These are phyloP conservation scores for Hemisphaericaspora lyxosophila DNA, from an alignment of 1,139 yeast genomes.

Conservation along the genomic window DNA sequence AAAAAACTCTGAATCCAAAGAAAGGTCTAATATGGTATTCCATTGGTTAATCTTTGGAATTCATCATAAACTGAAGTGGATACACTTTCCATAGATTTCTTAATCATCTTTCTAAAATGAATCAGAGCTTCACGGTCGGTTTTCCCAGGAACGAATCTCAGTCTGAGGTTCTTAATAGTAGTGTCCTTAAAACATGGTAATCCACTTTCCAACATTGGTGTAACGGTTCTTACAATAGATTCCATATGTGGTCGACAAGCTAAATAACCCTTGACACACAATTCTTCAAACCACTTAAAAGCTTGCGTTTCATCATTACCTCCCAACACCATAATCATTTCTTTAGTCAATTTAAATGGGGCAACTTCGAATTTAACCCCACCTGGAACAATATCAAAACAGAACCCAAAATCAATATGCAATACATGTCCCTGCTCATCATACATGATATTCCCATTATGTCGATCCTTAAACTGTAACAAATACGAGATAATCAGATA, in stretches of 20 bases:
- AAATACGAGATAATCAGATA: conserved; percentile 91
- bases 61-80: conserved; percentile 96
- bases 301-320: conserved; percentile 85
- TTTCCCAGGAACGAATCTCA: conserved; percentile 78
- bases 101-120: conserved; percentile 72
- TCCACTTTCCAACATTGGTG: conserved; percentile 94
- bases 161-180: conserved; percentile 74
- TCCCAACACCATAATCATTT: conserved; percentile 95
- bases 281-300: conserved; percentile 89
- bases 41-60: conserved; percentile 93
- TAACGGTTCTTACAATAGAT: conserved; percentile 77
- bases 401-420: conserved; percentile 97
- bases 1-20: not conserved
- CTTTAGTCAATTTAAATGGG: conserved; percentile 94
- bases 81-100: conserved; percentile 80
- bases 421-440: conserved; percentile 92
- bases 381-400: conserved; percentile 98
- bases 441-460: conserved; percentile 98
- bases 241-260: conserved; percentile 91
- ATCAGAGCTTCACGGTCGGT: conserved; percentile 83
- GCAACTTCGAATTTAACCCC: conserved; percentile 97
- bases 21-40: conserved; percentile 73
- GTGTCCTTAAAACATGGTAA: conserved; percentile 91
- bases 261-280: conserved; percentile 89
- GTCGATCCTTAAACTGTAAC: conserved; percentile 95